Evolutionary conservation across 306 rosid genomes (phyloP), one percentile per base, ranked within the genome.

Genomic region (Mimosa pudica): DNA sequence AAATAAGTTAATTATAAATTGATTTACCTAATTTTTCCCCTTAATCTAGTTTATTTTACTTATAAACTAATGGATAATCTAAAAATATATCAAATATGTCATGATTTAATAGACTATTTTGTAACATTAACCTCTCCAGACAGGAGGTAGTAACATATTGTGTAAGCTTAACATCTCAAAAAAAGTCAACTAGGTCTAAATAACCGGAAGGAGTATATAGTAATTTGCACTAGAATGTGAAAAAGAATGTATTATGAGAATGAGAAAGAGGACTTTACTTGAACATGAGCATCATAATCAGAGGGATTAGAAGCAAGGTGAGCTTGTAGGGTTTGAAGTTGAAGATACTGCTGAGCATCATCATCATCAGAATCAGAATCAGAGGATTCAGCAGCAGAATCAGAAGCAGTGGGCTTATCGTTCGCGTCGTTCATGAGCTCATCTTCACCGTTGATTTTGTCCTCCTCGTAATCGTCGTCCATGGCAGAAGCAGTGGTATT

Each of bases 211-310:
- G n/a, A n/a, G 30, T 24, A 52, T 35, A 17, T 14, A 62, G 4
- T 71, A 4, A 51, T 11, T 45, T 10, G 24, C 14, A 66, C 72
- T 60, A 13, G 54, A 68, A 13, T 77, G 44, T 70, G 65, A 79
- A 63, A 57, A 36, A 60, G 9, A 70, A 45, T 10, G 6, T 18
- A 48, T 5, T 38, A 65, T 8, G 35, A 10, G 33, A 6, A 49
- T 49, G 20, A 46, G 36, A 42, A 42, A 16, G 38, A 52, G 54
- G 66, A 62, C 42, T 2, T 71, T 72, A 91, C 95, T 84, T 89
- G 92, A 66, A 86, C 84, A 68, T 92, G 90, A 82, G 89, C 74
- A 54, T 92, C 95, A 84, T 94, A 94, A 84, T 89, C 85, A 63
- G 83, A 84, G 79, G 98, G 93, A 58, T 94, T 88, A 66, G 84